Conservation (phyloP, 805 yeast species). For the Dipodascus geniculatus region DNA sequence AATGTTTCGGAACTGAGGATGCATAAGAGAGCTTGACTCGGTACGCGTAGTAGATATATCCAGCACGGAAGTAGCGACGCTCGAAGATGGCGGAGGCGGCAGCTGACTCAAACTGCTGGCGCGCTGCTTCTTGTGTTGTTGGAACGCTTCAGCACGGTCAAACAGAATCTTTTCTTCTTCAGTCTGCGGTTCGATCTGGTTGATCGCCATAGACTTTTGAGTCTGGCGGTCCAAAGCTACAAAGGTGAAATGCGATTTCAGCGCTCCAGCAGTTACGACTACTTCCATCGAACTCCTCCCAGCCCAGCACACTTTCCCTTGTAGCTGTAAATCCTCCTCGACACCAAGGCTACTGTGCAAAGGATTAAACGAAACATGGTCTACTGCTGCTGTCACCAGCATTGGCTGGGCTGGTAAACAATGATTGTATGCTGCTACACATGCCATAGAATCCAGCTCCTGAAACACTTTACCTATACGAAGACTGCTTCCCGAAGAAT, state of each 20-base stretch:
- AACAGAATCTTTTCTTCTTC: background rate
- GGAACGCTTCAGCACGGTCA: background rate
- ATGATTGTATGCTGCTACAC: constrained; percentile 1
- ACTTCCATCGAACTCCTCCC: background rate
- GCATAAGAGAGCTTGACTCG: background rate
- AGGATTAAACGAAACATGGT: background rate
- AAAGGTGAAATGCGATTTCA: background rate
- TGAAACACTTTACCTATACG: background rate
- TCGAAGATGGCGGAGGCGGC: background rate
- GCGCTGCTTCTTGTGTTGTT: background rate
- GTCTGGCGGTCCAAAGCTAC: background rate
- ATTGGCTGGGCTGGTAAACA: background rate
- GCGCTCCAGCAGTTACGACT: background rate
- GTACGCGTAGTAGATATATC: background rate
- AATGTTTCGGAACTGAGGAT: background rate
- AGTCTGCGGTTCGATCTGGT: background rate
- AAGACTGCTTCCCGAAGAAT: background rate
- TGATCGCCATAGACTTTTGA: background rate
- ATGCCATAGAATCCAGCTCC: background rate
- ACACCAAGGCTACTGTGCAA: background rate
- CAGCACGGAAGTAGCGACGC: background rate
- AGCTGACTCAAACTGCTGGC: background rate
- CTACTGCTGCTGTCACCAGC: background rate
- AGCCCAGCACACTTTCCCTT: background rate
- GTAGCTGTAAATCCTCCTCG: background rate